Conservation (phyloP, 2,329 filamentous ascomycete genomes). For the Conoideocrella luteorostrata region DNA sequence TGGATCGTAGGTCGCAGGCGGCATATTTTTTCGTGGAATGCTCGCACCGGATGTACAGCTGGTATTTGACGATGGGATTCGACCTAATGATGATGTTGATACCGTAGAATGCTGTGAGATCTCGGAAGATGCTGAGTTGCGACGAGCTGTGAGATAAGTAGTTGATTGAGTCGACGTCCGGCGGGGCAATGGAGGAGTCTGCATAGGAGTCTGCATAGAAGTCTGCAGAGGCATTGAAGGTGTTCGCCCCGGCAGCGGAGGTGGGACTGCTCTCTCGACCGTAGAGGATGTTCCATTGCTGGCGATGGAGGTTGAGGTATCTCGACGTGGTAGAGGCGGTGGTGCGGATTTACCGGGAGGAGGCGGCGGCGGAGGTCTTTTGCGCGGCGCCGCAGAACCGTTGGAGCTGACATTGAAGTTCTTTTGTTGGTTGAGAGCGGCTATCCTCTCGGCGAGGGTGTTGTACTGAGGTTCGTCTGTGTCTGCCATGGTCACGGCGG, state of each 20-base stretch:
- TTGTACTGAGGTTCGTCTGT: constrained; percentile 56
- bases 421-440: constrained; percentile 56
- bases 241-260: constrained; percentile 26
- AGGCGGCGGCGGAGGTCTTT: constrained; percentile 25
- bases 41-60: constrained; percentile 40
- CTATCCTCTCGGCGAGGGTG: constrained; percentile 55
- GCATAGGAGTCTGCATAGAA: too few relatives aligned
- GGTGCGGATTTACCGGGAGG: constrained; percentile 33
- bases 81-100: constrained; percentile 45
- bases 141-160: constrained; percentile 32
- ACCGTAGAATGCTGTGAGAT: constrained; percentile 47
- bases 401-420: constrained; percentile 38
- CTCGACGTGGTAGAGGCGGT: constrained; percentile 30
- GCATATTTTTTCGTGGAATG: constrained; percentile 42
- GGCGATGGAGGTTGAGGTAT: constrained; percentile 15
- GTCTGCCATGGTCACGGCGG: constrained; percentile 44
- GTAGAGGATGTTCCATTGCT: constrained; percentile 5
- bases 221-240: constrained; percentile 25
- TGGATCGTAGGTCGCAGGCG: constrained; percentile 48
- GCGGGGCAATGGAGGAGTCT: constrained; percentile 44
- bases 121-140: constrained; percentile 53
- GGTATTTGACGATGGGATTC: constrained; percentile 38
- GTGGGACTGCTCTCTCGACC: constrained; percentile 21
- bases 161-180: constrained; percentile 37
- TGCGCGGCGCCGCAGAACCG: constrained; percentile 36